Evolutionary conservation across 306 rosid species (phyloP), one percentile per base, ranked within the genome.

Genomic region (Urtica urens): DNA sequence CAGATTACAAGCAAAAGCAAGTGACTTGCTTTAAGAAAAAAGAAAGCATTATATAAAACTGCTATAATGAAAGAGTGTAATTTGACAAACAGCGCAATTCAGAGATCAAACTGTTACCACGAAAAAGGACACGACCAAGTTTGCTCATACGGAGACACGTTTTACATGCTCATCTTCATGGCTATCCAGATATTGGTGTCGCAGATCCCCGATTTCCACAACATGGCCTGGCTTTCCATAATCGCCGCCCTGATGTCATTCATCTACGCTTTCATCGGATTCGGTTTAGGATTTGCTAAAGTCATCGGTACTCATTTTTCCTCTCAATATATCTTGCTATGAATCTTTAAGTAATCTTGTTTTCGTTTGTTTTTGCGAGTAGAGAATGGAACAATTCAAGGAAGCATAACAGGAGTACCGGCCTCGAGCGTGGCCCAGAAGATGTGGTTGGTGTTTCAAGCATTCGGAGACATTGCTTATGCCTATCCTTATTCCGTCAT

Each of bases 391-490:
- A 77, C 33, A 60, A 54, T 63, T 46, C 78, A 21, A 49, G 94
- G 94, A 3, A 83, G 82, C 65, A 8, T 72, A 23, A n/a, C 63
- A 5, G 94, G 94, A 58, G 60, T 77, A 14, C 63, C 82, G 1
- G 42, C 86, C 51, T 13, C 68, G 27, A 71, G 16, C 49, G 7
- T 51, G n/a, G 71, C 66, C 5, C 53, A 76, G 46, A 87, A 87
- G 38, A 21, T 78, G 41, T 87, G 80, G 81, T 58, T 83, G 53
- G 47, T 44, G 30, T 80, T 83, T 61, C 88, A 83, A 73, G 94
- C 88, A 50, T 68, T 87, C 30, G 93, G 88, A 49, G 96, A 83
- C 58, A 70, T 87, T 62, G 93, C 88, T 49, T 87, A 73, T 60
- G 83, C 96, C 58, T 87, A 80, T 74, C 96, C 96, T n/a, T 87